Percentiles rank a stretch among this genome's conserved stretches.
Conservation (phyloP, 148 eudicot species). For the Gaultheria prostrata region DNA sequence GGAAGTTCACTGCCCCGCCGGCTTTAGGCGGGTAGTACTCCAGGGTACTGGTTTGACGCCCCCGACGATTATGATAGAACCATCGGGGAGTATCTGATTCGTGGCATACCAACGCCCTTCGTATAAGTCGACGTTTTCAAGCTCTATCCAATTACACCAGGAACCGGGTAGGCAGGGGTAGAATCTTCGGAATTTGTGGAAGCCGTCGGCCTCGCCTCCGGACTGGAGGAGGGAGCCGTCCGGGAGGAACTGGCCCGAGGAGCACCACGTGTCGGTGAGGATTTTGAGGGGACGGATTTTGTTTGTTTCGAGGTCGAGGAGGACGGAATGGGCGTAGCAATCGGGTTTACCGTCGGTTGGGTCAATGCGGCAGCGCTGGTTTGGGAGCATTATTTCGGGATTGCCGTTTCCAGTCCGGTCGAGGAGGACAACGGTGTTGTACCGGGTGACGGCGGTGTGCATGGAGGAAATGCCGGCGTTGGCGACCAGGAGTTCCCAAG, state of each 20-base stretch:
- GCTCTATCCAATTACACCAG: slow-evolving; percentile 78
- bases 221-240: slow-evolving; percentile 90
- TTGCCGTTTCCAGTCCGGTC: slow-evolving; percentile 89
- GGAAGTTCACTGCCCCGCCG: slow-evolving; percentile 21
- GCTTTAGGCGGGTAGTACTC: slow-evolving; percentile 66
- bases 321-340: slow-evolving; percentile 79
- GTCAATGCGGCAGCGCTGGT: slow-evolving; percentile 36
- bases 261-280: slow-evolving; percentile 98
- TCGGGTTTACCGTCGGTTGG: slow-evolving; percentile 37
- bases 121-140: slow-evolving; percentile 43
- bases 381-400: slow-evolving; percentile 38
- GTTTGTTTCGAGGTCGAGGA: slow-evolving; percentile 56
- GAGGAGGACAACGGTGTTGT: slow-evolving; percentile 75
- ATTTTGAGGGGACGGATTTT: slow-evolving; percentile 59
- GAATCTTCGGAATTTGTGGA: slow-evolving; percentile 58
- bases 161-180: slow-evolving; percentile 44
- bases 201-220: slow-evolving; percentile 73
- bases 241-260: slow-evolving; percentile 90
- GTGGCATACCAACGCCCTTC: slow-evolving; percentile 85
- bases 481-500: neutral
- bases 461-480: slow-evolving; percentile 35
- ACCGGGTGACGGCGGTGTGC: slow-evolving; percentile 20
- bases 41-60: slow-evolving; percentile 37
- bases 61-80: slow-evolving; percentile 67
- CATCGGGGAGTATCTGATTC: slow-evolving; percentile 77